Conservation (phyloP, 1,139 yeast species). For the Waltiozyma sp. region DNA sequence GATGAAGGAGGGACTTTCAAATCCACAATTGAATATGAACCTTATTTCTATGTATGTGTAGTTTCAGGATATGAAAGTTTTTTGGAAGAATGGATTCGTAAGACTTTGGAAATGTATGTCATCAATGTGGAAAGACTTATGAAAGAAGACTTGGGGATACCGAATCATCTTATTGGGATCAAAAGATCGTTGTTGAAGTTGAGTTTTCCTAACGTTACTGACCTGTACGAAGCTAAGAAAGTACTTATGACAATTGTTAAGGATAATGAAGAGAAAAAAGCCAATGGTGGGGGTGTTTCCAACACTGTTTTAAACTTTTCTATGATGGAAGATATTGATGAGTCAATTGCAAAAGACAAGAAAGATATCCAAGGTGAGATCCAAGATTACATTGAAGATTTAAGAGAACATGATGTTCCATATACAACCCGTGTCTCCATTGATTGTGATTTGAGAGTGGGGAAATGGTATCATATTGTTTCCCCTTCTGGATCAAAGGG, state of each 20-base stretch:
- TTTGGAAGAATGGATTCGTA: conserved; percentile 76
- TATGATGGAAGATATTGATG: conserved; percentile 4
- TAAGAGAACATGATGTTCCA: conserved; percentile 93
- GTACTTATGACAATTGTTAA: conserved; percentile 56
- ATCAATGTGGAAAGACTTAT: conserved; percentile 43
- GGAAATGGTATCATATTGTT: conserved; percentile 88
- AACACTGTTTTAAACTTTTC: conserved; percentile 23
- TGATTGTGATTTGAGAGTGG: conserved; percentile 76
- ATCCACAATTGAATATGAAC: conserved; percentile 72
- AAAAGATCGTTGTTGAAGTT: conserved; percentile 54
- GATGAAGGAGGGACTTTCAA: conserved; percentile 96
- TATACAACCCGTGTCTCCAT: conserved; percentile 93
- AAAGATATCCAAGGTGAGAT: conserved; percentile 24
- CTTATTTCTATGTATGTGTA: conserved; percentile 75
- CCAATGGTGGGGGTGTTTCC: conserved; percentile 53
- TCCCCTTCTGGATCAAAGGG: conserved; percentile 40
- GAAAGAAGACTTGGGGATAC: conserved; percentile 71
- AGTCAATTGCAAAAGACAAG: conserved; percentile 1
- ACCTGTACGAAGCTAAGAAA: conserved; percentile 66
- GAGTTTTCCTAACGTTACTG: conserved; percentile 64
- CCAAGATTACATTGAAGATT: conserved; percentile 58
- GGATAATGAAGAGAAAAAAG: conserved; percentile 53
- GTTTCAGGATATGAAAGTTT: conserved; percentile 60
- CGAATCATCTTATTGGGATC: conserved; percentile 81
- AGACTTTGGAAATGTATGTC: conserved; percentile 50